Evolutionary conservation across 2,329 filamentous ascomycete species (phyloP), one percentile per base, ranked within the genome.

Genomic region (Thielaviopsis euricoi): DNA sequence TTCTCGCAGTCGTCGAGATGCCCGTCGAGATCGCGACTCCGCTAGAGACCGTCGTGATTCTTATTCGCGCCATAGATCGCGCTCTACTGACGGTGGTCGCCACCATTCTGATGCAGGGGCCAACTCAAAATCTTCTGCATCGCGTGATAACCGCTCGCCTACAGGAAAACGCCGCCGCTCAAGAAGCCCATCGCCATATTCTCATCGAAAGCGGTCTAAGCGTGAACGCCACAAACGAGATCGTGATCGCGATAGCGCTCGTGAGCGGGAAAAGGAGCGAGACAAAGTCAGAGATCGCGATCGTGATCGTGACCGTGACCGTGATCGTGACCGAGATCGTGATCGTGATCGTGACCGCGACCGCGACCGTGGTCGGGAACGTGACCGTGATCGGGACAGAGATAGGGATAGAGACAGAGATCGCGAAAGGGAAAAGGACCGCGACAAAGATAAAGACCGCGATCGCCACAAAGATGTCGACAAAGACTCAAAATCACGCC

Each of bases 111-210:
- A 53, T 26, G 49, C 37, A 25, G 50, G 37, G n/a, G 37, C 13
- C 21, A 51, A 25, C 22, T 50, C 52, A 46, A 57, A 53, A 29
- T 57, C 56, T 25, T 25, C 54, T 22, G 43, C 54, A 12, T 50
- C 33, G 23, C 52, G 58, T 46, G 55, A 55, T 22, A 53, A 43
- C 21, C 52, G 46, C n/a, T 60, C 58, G n/a, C 58, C 58, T n/a
- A 21, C 33, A 23, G 55, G 46, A 12, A 60, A 60, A 52, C 55
- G 58, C n/a, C 58, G 58, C 23, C 55, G 58, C 19, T 60, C 58
- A 15, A 54, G 48, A 29, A 60, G 58, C 29, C 50, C 58, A 13
- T 60, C 55, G 10, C 56, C 58, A 48, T 40, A 60, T 17, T 53
- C 51, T 3, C 55, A 46, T 33, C 29, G 50, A 25, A 58, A 55